These are phyloP conservation scores for Saturnispora sanitii DNA, from an alignment of 805 yeast species.

Conservation along the genomic window DNA sequence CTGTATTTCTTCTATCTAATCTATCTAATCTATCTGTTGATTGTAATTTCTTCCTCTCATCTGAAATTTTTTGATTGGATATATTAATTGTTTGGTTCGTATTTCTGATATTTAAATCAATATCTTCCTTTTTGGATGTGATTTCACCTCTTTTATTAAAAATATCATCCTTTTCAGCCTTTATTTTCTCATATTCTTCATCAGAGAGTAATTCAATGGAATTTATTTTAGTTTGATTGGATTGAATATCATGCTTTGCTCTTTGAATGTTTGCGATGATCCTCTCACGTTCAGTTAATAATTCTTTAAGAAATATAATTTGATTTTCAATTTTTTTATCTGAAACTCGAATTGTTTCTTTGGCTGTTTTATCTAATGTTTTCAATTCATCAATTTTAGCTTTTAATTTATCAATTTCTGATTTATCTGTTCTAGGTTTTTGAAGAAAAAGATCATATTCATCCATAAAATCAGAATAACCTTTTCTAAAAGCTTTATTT, in stretches of 20 bases:
- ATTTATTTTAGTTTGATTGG: not conserved
- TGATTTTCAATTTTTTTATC: not conserved
- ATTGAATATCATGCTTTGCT: not conserved
- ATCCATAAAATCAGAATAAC: slow-evolving; percentile 15
- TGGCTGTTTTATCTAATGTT: too few species aligned
- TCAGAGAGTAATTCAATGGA: slow-evolving; percentile 1
- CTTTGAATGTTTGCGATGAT: not conserved
- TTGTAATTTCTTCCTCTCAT: slow-evolving; percentile 19
- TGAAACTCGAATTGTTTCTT: not conserved
- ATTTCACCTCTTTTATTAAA: not conserved
- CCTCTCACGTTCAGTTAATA: not conserved
- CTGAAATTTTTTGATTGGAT: slow-evolving; percentile 9
- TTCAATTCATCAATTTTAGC: slow-evolving; percentile 1
- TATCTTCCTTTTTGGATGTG: not conserved
- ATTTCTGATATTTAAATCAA: not conserved
- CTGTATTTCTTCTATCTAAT: slow-evolving; percentile 27
- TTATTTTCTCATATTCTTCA: not conserved
- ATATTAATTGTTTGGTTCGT: slow-evolving; percentile 1
- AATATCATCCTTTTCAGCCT: not conserved
- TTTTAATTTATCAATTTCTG: slow-evolving; percentile 15
- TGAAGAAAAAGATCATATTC: slow-evolving; percentile 12
- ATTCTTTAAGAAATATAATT: slow-evolving; percentile 1
- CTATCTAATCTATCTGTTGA: slow-evolving; percentile 44
- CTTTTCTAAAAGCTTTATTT: slow-evolving; percentile 21
- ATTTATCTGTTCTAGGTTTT: slow-evolving; percentile 11